Evolutionary conservation across 31 red algal genomes (phyloP).

Genomic region (Odonthalia washingtoniensis): DNA sequence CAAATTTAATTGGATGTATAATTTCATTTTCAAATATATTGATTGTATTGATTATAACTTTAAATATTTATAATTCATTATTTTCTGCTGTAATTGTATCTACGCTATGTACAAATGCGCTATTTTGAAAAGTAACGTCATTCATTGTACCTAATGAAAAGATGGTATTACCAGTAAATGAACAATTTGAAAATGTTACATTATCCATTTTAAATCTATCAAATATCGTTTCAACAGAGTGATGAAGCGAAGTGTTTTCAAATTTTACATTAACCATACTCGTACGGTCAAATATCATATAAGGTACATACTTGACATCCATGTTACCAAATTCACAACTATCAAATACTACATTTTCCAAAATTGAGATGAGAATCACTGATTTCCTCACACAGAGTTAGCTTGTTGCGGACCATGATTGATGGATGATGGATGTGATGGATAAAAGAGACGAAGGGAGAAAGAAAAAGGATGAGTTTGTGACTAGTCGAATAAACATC

Average conservation of each 20-base stretch:
- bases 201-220: constrained; percentile 57
- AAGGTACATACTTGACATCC: neutral
- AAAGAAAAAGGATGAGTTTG: no score
- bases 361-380: no score
- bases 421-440: no score
- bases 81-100: constrained; percentile 49
- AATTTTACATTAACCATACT: constrained; percentile 56
- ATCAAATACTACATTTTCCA: constrained; percentile 57
- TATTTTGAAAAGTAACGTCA: constrained; percentile 34
- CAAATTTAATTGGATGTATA: constrained; percentile 54
- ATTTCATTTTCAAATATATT: constrained; percentile 37
- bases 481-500: no score
- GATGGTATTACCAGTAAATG: constrained; percentile 53
- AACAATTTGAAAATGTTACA: constrained; percentile 55
- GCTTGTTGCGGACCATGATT: no score
- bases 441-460: no score
- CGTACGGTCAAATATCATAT: constrained; percentile 61
- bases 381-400: no score
- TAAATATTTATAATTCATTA: constrained; percentile 31
- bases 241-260: constrained; percentile 46
- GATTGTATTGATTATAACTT: constrained; percentile 36
- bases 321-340: constrained; percentile 46
- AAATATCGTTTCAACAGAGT: constrained; percentile 38
- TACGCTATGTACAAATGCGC: constrained; percentile 37
- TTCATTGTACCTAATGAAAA: constrained; percentile 63